Evolutionary conservation across 495 filamentous ascomycete species (phyloP), one percentile per base, ranked within the genome.

Genomic region (Talaromyces trachyspermus): DNA sequence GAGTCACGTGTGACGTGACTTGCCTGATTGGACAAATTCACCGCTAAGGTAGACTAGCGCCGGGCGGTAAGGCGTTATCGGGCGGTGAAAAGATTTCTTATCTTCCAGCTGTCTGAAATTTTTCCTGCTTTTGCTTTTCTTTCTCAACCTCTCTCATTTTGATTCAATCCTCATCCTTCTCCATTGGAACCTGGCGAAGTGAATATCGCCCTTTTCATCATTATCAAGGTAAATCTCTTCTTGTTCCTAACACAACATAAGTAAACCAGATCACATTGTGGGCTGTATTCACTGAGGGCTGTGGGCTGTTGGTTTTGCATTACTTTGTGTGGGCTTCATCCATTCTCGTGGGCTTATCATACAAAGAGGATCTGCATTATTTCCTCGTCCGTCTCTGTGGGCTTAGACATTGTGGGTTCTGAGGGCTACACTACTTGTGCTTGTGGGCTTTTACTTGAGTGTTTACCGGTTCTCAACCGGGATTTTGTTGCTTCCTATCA

Each of bases 231-330:
- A 41, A 47, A 23, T 32, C 14, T n/a, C 19, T 40, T 30, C 5
- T 35, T 29, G 11, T 47, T 26, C 49, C 49, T 43, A 43, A 49
- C 36, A 41, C 43, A 17, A 41, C 49, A 36, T 20, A 48, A 27
- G 48, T 43, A 52, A 54, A 50, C 50, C 61, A 69, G 66, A 70
- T 46, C 63, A 66, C 52, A 54, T 60, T 70, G 65, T 66, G 68
- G 68, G 68, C 66, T 69, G 62, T 51, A 60, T 55, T 66, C 65
- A 69, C 61, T 59, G 68, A 69, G 68, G 68, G 70, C 70, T 73
- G 65, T 65, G 64, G 66, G 67, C 66, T 71, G 55, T 65, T 57
- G 60, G 50, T 62, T 68, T 56, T 49, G 59, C 63, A 59, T 60
- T 61, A 58, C 55, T 60, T 69, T 60, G 59, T 61, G 65, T 70